Base-by-base conservation (phyloP, 805 yeast genomes). In the Yarrowia phangngaensis region DNA sequence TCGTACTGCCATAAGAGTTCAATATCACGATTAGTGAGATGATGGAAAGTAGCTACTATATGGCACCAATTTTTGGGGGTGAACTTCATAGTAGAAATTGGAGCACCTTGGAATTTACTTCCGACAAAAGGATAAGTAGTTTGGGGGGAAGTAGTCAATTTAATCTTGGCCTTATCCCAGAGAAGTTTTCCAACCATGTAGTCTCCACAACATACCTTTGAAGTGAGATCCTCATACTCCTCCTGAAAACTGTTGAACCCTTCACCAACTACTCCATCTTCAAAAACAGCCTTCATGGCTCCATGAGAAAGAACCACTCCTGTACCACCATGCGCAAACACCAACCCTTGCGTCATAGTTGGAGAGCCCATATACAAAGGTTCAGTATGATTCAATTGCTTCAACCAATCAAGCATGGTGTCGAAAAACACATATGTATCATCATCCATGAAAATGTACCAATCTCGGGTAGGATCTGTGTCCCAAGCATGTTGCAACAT, bases 301-400 rank as follows among this genome's bases (percentile, higher is more conserved):
- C 60, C 64, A 2, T 57, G 55, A 7, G 68, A 63, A 13, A 66
- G 47, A 2, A 64, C 59, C 4, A 65, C 62, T 6, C 69, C 70
- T 1, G 65, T 54, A 6, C 70, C 71, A n/a, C 71, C 71, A 50
- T 67, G 69, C 11, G 68, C 70, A 53, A 66, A 67, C 24, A 51
- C 30, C 17, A 52, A 49, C 30, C 50, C 55, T 5, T 50, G 53
- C 14, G 27, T 24, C 28, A 43, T 26, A 15, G 64, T 64, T 1
- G 57, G 58, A 1, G 58, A 50, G 1, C 70, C 71, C 26, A 64
- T 50, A 50, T 65, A 67, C 23, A 54, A 40, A 15, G 56, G 53
- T 17, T 64, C 56, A 13, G 55, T 52, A 13, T 62, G 63, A 40
- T 65, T 56, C 26, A 54, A 36, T 4, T 54, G 45, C n/a, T 40